Conservation (phyloP, 2,329 filamentous ascomycete genomes). For the Elsinoe fawcettii region DNA sequence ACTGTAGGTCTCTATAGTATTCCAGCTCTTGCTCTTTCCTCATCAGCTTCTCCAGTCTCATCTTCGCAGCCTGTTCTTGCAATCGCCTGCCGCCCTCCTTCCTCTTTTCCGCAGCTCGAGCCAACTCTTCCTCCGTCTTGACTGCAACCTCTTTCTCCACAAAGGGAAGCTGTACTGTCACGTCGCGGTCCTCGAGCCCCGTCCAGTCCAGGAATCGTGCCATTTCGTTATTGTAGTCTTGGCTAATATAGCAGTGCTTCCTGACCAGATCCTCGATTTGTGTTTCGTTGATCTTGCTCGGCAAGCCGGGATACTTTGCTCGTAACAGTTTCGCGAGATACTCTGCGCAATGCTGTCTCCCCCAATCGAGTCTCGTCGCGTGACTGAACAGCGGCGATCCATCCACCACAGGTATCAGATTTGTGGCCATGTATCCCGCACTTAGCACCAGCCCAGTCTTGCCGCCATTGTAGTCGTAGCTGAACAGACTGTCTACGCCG, state of each 20-base stretch:
- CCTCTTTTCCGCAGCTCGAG: conserved; percentile 81
- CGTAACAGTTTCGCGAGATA: conserved; percentile 83
- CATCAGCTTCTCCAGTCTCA: conserved; percentile 90
- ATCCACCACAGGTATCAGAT: conserved; percentile 88
- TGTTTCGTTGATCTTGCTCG: conserved; percentile 65
- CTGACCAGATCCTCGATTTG: conserved; percentile 83
- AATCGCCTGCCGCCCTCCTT: conserved; percentile 86
- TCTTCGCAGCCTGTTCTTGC: conserved; percentile 94
- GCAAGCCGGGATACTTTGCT: conserved; percentile 83
- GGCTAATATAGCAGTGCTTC: conserved; percentile 83
- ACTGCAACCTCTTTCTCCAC: conserved; percentile 84
- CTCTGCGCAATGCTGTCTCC: conserved; percentile 79
- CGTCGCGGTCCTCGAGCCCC: conserved; percentile 79
- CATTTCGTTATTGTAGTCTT: conserved; percentile 74
- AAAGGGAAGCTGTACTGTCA: conserved; percentile 85
- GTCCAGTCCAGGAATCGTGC: conserved; percentile 78
- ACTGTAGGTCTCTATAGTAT: conserved; percentile 80
- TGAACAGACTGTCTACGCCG: conserved; percentile 94
- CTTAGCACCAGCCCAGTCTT: conserved; percentile 81
- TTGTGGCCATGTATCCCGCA: conserved; percentile 87
- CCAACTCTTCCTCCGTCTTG: conserved; percentile 91
- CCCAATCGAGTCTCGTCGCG: conserved; percentile 89
- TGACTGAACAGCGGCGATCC: conserved; percentile 76
- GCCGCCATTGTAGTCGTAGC: conserved; percentile 86
- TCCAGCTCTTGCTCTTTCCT: conserved; percentile 93